phyloP scores from a whole-genome alignment of 345 rosid species.

The Limnanthes douglasii region DNA sequence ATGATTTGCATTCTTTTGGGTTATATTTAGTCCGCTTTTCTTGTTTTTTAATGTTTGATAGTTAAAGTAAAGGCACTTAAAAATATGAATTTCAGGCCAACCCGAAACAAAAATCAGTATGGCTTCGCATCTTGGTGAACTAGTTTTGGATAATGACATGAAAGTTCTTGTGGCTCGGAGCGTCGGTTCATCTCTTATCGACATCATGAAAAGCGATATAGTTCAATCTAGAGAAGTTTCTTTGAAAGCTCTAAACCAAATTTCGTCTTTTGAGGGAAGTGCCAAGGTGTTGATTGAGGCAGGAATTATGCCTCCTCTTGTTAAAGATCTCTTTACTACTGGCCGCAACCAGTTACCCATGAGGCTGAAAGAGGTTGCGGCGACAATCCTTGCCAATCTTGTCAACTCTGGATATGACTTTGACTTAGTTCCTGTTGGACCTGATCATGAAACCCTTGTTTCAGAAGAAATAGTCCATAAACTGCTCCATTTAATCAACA shows the following conservation, averaged over 20 bases:
- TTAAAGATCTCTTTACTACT: slow-evolving; percentile 63
- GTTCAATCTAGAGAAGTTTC: slow-evolving; percentile 71
- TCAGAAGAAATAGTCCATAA: slow-evolving; percentile 69
- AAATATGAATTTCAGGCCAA: slow-evolving; percentile 44
- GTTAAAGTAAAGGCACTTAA: slow-evolving; percentile 5
- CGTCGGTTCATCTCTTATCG: slow-evolving; percentile 65
- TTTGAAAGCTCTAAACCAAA: slow-evolving; percentile 70
- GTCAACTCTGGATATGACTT: slow-evolving; percentile 70
- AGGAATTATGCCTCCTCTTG: slow-evolving; percentile 88
- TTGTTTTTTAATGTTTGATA: background rate
- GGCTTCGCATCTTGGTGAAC: slow-evolving; percentile 85
- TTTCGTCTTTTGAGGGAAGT: slow-evolving; percentile 68
- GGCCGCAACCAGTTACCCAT: slow-evolving; percentile 71
- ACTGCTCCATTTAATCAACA: slow-evolving; percentile 76
- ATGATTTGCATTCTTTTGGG: no score
- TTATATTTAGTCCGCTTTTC: no score
- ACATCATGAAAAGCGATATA: slow-evolving; percentile 56
- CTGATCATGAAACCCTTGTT: slow-evolving; percentile 65
- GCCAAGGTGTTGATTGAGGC: slow-evolving; percentile 60
- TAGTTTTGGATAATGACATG: slow-evolving; percentile 64
- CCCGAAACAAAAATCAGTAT: slow-evolving; percentile 66
- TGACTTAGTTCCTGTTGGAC: slow-evolving; percentile 48
- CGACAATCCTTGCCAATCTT: slow-evolving; percentile 83
- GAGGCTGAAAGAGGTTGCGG: slow-evolving; percentile 81
- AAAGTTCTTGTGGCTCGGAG: slow-evolving; percentile 65